Evolutionary conservation across 2,329 filamentous ascomycete genomes (phyloP).

Genomic region (Fusarium nisikadoi): DNA sequence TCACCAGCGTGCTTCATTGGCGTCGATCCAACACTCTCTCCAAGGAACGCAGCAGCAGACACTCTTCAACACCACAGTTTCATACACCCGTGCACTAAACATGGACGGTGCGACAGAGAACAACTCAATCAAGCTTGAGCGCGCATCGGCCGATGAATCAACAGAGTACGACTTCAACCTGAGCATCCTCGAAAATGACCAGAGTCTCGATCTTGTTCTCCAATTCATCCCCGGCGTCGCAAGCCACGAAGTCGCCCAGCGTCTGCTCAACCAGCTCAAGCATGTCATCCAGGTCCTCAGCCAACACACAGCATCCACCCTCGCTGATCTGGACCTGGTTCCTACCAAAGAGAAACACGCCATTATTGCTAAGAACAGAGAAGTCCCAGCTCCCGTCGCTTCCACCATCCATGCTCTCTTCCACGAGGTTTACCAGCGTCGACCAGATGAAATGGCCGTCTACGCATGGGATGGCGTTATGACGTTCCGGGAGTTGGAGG

Average conservation of each 20-base stretch:
- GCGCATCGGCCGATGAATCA: background rate
- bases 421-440: background rate
- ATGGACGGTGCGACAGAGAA: accelerated
- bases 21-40: background rate
- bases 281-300: background rate
- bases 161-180: background rate
- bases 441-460: background rate
- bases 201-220: background rate
- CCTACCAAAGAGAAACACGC: background rate
- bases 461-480: background rate
- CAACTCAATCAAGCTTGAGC: background rate
- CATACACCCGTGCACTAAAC: background rate
- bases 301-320: background rate
- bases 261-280: background rate
- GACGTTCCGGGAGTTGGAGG: background rate
- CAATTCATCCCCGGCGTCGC: background rate
- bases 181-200: background rate
- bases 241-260: background rate
- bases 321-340: background rate
- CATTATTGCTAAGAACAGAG: background rate
- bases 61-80: background rate
- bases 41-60: background rate
- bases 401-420: background rate
- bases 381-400: background rate
- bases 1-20: background rate